Base-by-base conservation (phyloP, 441 rosid genomes). In the Syzygium syzygioides region DNA sequence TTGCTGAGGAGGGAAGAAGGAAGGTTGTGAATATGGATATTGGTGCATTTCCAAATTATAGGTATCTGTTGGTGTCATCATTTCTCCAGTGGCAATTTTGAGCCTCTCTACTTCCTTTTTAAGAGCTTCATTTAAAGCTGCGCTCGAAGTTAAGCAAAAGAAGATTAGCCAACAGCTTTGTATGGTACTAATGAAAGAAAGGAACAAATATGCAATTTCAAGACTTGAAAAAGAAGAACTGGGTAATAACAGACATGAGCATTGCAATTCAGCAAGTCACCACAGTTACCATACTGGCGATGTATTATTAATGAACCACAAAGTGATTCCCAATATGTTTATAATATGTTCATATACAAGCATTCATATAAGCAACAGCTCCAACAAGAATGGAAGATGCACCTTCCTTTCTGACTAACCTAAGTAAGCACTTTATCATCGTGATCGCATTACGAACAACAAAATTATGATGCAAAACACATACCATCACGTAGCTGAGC, bases 81-180 rank as follows among this genome's bases (percentile, higher is more conserved):
- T 91, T 93, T 97, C 98, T 89, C 99, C 98, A 1, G 99, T 97
- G 32, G 95, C 95, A 48, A 95, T 87, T 90, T 95, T 96, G 68
- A 96, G 96, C 93, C 99, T 95, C 92, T 97, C 98, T 5, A 97
- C 97, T 93, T 97, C 99, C 91, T 96, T 96, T 93, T 94, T 97
- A 85, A 97, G 94, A 23, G 98, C 96, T 11, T 96, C 98, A 88
- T 96, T 97, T 90, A 97, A 90, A 90, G 99, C 99, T 97, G 95
- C 34, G 86, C 59, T 37, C 55, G 79, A 15, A 80, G 37, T 48
- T 32, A 76, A 52, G 48, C 64, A 85, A 53, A 48, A 56, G 26
- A 85, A 53, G 20, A 76, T 76, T 41, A 41, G 52, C n/a, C 52
- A 23, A 23, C 83, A 76, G 28, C 52, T 76, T 76, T 76, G 52